Evolutionary conservation across 2,329 filamentous ascomycete species (phyloP).

Genomic region (Sarocladium oryzae): DNA sequence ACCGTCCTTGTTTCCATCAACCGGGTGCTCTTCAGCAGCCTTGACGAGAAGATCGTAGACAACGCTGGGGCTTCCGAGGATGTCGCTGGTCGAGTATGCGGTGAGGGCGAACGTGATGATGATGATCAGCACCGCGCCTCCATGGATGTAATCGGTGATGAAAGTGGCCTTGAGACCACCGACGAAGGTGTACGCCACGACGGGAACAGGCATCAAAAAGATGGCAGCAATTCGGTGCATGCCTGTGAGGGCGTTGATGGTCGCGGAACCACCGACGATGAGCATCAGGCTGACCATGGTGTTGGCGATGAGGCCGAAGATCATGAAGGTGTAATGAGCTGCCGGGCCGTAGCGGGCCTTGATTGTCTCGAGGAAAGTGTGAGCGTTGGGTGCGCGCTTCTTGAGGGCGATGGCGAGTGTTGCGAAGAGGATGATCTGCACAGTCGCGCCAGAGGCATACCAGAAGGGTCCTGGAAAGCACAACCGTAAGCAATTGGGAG

Average conservation of each 20-base stretch:
- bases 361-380: slow-evolving; percentile 79
- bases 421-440: slow-evolving; percentile 84
- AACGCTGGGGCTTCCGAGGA: slow-evolving; percentile 63
- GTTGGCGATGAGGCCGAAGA: slow-evolving; percentile 78
- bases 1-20: slow-evolving; percentile 68
- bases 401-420: slow-evolving; percentile 88
- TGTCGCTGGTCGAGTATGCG: slow-evolving; percentile 56
- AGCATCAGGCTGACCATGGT: slow-evolving; percentile 86
- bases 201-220: slow-evolving; percentile 74
- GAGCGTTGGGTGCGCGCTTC: slow-evolving; percentile 77
- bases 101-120: slow-evolving; percentile 82
- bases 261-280: slow-evolving; percentile 66
- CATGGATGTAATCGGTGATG: slow-evolving; percentile 80
- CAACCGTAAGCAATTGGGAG: neutral
- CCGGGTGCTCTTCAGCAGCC: slow-evolving; percentile 61
- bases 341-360: slow-evolving; percentile 66
- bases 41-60: slow-evolving; percentile 69
- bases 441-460: slow-evolving; percentile 66
- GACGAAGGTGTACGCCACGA: slow-evolving; percentile 71
- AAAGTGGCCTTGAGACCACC: slow-evolving; percentile 84
- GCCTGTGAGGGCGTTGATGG: slow-evolving; percentile 41
- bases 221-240: slow-evolving; percentile 67
- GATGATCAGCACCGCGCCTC: slow-evolving; percentile 76
- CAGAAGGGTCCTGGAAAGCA: slow-evolving; percentile 38
- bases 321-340: slow-evolving; percentile 72